Conservation (phyloP, 1,139 yeast species). For the Diutina sp. region DNA sequence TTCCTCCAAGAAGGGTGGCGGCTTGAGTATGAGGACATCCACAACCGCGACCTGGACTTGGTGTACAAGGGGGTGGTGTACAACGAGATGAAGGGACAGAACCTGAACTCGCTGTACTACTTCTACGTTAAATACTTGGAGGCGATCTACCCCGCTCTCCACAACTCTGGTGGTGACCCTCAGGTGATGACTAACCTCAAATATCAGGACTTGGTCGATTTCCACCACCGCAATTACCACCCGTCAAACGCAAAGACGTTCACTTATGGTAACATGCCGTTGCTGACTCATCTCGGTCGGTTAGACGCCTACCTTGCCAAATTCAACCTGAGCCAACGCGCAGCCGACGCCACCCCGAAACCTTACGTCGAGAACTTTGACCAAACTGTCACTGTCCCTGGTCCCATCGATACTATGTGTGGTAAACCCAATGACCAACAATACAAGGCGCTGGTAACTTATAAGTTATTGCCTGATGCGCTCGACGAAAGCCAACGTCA, state of each 20-base stretch:
- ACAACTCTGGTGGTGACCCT: constrained; percentile 96
- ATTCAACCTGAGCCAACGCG: constrained; percentile 27
- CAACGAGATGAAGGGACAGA: constrained; percentile 98
- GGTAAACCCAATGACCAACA: constrained; percentile 55
- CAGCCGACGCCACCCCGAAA: constrained; percentile 33
- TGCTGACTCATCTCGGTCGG: constrained; percentile 47
- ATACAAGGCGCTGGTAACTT: constrained; percentile 69
- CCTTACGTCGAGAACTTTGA: constrained; percentile 11
- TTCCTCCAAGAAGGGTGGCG: constrained; percentile 98
- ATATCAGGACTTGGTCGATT: constrained; percentile 64
- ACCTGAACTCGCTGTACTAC: constrained; percentile 77
- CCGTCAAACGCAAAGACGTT: constrained; percentile 84
- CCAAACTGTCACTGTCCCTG: constrained; percentile 24
- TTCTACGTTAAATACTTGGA: constrained; percentile 79
- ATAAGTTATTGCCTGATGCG: constrained; percentile 67
- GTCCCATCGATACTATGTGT: constrained; percentile 75
- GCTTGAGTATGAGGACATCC: constrained; percentile 55
- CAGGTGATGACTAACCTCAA: constrained; percentile 56
- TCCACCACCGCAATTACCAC: constrained; percentile 67
- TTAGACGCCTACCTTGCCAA: constrained; percentile 21
- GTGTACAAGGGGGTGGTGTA: constrained; percentile 90
- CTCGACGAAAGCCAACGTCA: constrained; percentile 38
- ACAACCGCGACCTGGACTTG: constrained; percentile 47
- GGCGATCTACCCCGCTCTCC: constrained; percentile 70
- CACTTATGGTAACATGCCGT: constrained; percentile 73